phyloP scores from a whole-genome alignment of 768 basidiomycete genomes.

The Russula lepida region DNA sequence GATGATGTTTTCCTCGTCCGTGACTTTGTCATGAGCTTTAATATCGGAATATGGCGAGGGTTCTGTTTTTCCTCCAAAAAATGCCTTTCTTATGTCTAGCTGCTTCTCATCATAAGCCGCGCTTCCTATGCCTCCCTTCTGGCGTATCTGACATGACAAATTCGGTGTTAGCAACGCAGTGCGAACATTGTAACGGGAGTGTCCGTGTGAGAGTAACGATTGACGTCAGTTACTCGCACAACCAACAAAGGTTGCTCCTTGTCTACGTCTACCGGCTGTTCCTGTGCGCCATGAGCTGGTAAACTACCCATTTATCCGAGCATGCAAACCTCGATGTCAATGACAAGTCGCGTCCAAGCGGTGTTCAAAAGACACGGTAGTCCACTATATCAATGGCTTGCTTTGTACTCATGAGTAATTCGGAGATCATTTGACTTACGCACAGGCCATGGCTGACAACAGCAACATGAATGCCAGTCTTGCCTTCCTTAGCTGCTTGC shows the following conservation, averaged over 20 bases:
- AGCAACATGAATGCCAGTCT: slow-evolving; percentile 43
- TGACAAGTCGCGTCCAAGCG: slow-evolving; percentile 52
- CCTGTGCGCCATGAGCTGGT: slow-evolving; percentile 21
- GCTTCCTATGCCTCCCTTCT: slow-evolving; percentile 70
- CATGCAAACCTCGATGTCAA: slow-evolving; percentile 39
- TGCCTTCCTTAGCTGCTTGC: slow-evolving; percentile 33
- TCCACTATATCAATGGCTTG: slow-evolving; percentile 25
- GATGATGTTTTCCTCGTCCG: not conserved
- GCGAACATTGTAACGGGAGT: not conserved
- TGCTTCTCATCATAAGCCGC: slow-evolving; percentile 67
- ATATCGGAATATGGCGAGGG: slow-evolving; percentile 20
- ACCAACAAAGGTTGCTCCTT: slow-evolving; percentile 29
- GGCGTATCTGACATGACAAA: slow-evolving; percentile 39
- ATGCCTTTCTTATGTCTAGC: slow-evolving; percentile 55
- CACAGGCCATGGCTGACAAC: slow-evolving; percentile 72
- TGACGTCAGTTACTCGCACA: slow-evolving; percentile 44
- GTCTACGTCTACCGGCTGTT: slow-evolving; percentile 24
- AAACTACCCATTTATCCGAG: not conserved
- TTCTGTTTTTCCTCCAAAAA: slow-evolving; percentile 44
- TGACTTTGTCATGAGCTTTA: slow-evolving; percentile 26
- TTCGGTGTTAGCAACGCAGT: not conserved
- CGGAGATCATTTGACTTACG: slow-evolving; percentile 44
- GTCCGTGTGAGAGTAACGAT: slow-evolving; percentile 46
- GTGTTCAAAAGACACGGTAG: slow-evolving; percentile 54
- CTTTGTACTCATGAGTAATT: slow-evolving; percentile 38